Evolutionary conservation across 768 basidiomycete genomes (phyloP).

Genomic region (Suillus clintonianus): DNA sequence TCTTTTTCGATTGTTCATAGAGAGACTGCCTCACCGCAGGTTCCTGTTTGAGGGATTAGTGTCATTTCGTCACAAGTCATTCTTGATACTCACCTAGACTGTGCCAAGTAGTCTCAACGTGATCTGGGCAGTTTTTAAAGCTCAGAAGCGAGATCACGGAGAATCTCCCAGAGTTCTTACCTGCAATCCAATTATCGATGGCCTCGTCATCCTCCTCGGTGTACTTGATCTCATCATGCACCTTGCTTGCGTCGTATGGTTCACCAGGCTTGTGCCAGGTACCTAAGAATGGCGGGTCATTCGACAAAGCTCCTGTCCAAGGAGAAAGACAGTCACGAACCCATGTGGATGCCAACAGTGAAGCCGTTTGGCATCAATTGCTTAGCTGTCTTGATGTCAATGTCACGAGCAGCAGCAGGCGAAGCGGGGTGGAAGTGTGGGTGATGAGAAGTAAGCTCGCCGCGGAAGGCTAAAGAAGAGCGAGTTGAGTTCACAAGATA

Average conservation of each 20-base stretch:
- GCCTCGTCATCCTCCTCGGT: conserved; percentile 68
- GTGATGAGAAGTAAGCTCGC: conserved; percentile 72
- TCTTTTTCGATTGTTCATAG: conserved; percentile 41
- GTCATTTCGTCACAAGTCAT: not conserved
- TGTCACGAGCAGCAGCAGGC: conserved; percentile 57
- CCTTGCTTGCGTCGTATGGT: conserved; percentile 51
- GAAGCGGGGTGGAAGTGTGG: conserved; percentile 75
- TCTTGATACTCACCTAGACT: conserved; percentile 47
- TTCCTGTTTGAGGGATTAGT: not conserved
- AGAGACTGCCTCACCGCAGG: conserved; percentile 10
- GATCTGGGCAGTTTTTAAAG: conserved; percentile 33
- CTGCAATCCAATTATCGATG: conserved; percentile 70
- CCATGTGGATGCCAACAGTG: conserved; percentile 76
- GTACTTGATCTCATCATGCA: conserved; percentile 68
- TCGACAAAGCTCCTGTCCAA: not conserved
- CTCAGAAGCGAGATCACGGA: not conserved
- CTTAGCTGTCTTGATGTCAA: conserved; percentile 70
- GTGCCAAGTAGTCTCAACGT: conserved; percentile 81
- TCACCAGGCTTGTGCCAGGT: conserved; percentile 63
- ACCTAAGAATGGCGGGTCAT: conserved; percentile 22
- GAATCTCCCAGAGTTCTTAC: not conserved
- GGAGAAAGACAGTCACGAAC: conserved; percentile 25
- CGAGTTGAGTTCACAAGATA: not conserved
- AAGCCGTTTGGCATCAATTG: conserved; percentile 58
- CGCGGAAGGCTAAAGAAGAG: conserved; percentile 55